phyloP scores from a whole-genome alignment of 345 rosid species.

The Linum tenue region DNA sequence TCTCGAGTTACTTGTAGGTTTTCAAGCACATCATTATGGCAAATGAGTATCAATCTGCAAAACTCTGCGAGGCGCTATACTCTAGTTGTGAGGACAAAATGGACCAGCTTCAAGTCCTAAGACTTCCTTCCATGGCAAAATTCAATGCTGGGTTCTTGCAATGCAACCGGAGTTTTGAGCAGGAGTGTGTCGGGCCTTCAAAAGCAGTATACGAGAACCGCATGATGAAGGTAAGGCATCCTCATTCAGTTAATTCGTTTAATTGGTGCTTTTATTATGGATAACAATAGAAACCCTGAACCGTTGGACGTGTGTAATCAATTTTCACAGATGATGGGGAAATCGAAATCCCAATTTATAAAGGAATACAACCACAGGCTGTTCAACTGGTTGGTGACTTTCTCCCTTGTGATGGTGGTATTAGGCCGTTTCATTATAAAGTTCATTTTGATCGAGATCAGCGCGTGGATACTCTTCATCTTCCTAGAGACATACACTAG shows the following conservation, averaged over 20 bases:
- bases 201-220: slow-evolving; percentile 71
- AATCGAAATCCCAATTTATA: slow-evolving; percentile 66
- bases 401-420: slow-evolving; percentile 91
- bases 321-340: slow-evolving; percentile 71
- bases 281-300: background rate
- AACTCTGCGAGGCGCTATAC: slow-evolving; percentile 73
- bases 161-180: slow-evolving; percentile 86
- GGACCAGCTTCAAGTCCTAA: slow-evolving; percentile 97
- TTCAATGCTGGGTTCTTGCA: slow-evolving; percentile 86
- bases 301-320: background rate
- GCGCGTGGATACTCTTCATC: slow-evolving; percentile 87
- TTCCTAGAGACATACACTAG: slow-evolving; percentile 94
- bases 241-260: background rate
- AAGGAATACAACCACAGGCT: slow-evolving; percentile 93
- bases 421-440: slow-evolving; percentile 84
- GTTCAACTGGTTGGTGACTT: slow-evolving; percentile 95
- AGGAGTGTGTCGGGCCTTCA: slow-evolving; percentile 83
- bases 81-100: slow-evolving; percentile 83
- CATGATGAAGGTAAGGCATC: slow-evolving; percentile 58
- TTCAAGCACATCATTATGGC: slow-evolving; percentile 56
- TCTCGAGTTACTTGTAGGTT: slow-evolving; percentile 30
- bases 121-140: slow-evolving; percentile 98
- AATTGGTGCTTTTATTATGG: background rate
- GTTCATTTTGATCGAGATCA: slow-evolving; percentile 84
- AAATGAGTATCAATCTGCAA: slow-evolving; percentile 80